Conservation (phyloP, 352 stramenopile species). For the Phytophthora sojae region DNA sequence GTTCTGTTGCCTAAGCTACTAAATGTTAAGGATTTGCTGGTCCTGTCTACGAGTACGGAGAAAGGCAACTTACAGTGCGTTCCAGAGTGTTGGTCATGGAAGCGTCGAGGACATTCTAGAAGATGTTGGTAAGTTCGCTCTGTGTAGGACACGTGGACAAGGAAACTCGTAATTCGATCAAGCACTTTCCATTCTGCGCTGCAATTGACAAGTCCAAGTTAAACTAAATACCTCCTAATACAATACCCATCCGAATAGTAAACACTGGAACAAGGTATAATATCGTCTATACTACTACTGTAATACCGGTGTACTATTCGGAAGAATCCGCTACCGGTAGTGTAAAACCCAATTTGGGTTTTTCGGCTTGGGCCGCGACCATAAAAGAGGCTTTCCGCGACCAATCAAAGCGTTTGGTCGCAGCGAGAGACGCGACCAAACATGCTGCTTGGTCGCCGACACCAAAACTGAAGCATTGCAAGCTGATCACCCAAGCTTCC, state of each 20-base stretch:
- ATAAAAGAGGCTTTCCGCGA: conserved; percentile 15
- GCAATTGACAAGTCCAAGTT: not conserved
- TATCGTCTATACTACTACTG: too few species aligned
- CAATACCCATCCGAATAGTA: too few species aligned
- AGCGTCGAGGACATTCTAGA: not conserved
- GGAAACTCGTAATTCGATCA: not conserved
- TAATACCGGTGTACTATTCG: too few species aligned
- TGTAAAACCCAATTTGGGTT: too few species aligned
- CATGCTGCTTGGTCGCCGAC: conserved; percentile 22
- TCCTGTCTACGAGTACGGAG: too few species aligned
- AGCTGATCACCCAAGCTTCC: not conserved
- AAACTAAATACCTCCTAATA: too few species aligned
- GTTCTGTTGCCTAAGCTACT: too few species aligned
- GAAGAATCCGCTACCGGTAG: too few species aligned
- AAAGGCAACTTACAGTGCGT: not conserved
- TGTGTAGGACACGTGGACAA: not conserved
- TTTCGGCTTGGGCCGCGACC: not conserved
- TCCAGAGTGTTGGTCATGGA: not conserved
- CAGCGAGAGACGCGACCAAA: conserved; percentile 23
- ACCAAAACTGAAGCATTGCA: conserved; percentile 18
- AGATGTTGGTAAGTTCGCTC: not conserved
- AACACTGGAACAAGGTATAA: too few species aligned
- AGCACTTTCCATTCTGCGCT: conserved; percentile 1
- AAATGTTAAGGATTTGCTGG: too few species aligned
- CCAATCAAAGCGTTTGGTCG: conserved; percentile 35